phyloP scores from a whole-genome alignment of 2,329 filamentous ascomycete genomes.

The Penicillium sp. region DNA sequence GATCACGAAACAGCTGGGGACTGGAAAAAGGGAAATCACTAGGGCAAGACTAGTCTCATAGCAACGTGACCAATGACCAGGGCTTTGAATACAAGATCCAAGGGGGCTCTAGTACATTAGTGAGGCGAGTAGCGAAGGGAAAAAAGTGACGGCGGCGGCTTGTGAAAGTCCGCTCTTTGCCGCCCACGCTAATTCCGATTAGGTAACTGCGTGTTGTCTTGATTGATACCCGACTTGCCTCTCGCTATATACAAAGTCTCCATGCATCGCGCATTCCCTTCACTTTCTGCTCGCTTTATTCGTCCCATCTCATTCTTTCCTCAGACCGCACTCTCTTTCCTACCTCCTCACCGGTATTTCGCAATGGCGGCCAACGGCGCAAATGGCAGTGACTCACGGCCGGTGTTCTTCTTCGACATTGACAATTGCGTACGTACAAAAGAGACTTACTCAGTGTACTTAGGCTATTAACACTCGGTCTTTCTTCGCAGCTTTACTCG shows the following conservation, averaged over 20 bases:
- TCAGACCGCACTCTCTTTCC: not conserved
- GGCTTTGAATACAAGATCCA: not conserved
- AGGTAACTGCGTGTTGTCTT: conserved; percentile 12
- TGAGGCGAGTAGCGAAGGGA: conserved; percentile 4
- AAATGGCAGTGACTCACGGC: conserved; percentile 38
- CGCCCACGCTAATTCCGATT: conserved; percentile 13
- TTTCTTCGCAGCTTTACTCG: conserved; percentile 62
- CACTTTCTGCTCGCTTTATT: conserved; percentile 5
- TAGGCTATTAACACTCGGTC: conserved; percentile 11
- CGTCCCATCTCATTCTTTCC: conserved; percentile 1
- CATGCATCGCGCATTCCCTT: conserved; percentile 17
- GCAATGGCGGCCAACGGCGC: conserved; percentile 25
- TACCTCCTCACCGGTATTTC: conserved; percentile 3
- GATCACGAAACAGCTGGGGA: conserved; percentile 6
- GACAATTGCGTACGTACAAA: conserved; percentile 76
- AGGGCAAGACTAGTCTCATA: conserved; percentile 1
- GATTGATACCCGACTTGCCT: not conserved
- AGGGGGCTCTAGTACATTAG: not conserved
- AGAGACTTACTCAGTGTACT: not conserved
- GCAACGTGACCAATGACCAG: not conserved
- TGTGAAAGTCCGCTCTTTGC: conserved; percentile 10
- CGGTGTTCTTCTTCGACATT: conserved; percentile 80
- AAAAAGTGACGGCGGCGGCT: conserved; percentile 9
- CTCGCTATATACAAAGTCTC: not conserved
- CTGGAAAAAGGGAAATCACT: not conserved